phyloP scores from a whole-genome alignment of 768 basidiomycete species.

The Cystobasidium ongulense region DNA sequence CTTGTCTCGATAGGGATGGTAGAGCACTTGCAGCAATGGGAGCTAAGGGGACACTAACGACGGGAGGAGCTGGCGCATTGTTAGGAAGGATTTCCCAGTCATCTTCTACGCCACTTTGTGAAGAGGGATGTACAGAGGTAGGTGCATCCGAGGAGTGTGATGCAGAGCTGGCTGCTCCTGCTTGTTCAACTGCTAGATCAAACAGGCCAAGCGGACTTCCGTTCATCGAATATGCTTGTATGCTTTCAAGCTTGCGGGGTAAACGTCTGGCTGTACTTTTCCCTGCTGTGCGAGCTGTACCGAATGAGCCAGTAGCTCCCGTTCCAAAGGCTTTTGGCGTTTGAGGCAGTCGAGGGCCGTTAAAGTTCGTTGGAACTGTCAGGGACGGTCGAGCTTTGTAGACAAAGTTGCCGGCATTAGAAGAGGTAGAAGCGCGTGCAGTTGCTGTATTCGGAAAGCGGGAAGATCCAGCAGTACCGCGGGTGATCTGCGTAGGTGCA shows the following conservation, averaged over 20 bases:
- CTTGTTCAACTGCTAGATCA: conserved; percentile 10
- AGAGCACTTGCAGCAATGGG: neutral
- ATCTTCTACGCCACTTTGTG: neutral
- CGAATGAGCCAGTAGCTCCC: neutral
- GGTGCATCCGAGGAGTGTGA: neutral
- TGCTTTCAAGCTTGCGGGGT: conserved; percentile 29
- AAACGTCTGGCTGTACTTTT: conserved; percentile 12
- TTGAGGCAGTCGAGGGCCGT: conserved; percentile 12
- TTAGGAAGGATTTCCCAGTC: conserved; percentile 13
- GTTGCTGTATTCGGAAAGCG: neutral
- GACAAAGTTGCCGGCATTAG: conserved; percentile 19
- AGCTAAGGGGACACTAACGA: no score
- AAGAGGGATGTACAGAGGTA: neutral
- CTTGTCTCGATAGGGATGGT: neutral
- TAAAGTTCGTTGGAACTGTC: neutral
- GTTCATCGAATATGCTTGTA: conserved; percentile 35
- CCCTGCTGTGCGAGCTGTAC: conserved; percentile 1
- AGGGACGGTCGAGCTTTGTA: conserved; percentile 19
- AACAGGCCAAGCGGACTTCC: conserved; percentile 29
- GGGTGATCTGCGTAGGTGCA: neutral
- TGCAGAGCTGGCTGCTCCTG: neutral
- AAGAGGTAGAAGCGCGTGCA: neutral
- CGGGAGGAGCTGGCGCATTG: neutral
- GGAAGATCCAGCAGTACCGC: neutral
- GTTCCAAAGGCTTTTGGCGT: neutral